Percentiles rank a stretch among this genome's conserved stretches.
Evolutionary conservation across 75 land plant species (phyloP).

Genomic region (Sequoia sempervirens): DNA sequence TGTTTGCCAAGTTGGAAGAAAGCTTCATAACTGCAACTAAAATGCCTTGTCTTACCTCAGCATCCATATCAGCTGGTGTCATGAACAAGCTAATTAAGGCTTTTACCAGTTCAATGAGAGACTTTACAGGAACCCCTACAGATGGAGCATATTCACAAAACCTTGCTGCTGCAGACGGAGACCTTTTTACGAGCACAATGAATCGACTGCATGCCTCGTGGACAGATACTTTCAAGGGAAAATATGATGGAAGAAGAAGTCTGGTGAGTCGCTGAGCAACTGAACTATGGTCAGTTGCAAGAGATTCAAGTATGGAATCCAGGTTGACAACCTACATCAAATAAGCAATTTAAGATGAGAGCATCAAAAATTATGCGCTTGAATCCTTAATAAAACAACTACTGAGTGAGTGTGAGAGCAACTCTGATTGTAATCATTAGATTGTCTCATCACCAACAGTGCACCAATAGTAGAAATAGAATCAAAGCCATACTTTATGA

Average conservation of each 20-base stretch:
- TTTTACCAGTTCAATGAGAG: slow-evolving; percentile 64
- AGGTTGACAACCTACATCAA: slow-evolving; percentile 51
- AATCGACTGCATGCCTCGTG: slow-evolving; percentile 72
- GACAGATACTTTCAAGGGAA: slow-evolving; percentile 48
- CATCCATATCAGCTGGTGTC: slow-evolving; percentile 23
- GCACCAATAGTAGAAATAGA: background rate
- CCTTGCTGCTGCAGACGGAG: slow-evolving; percentile 67
- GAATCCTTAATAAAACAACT: background rate
- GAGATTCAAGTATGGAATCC: slow-evolving; percentile 49
- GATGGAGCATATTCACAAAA: slow-evolving; percentile 71
- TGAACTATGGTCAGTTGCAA: slow-evolving; percentile 58
- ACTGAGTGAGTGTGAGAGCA: background rate
- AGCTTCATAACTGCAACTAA: slow-evolving; percentile 40
- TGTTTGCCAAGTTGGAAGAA: slow-evolving; percentile 29
- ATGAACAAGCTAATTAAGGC: slow-evolving; percentile 24
- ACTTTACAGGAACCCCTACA: slow-evolving; percentile 61
- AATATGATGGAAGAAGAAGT: slow-evolving; percentile 79
- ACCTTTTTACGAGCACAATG: slow-evolving; percentile 62
- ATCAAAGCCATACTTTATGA: slow-evolving; percentile 48
- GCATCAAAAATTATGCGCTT: slow-evolving; percentile 5
- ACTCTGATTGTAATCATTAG: background rate
- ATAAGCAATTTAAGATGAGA: slow-evolving; percentile 3
- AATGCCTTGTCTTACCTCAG: slow-evolving; percentile 51
- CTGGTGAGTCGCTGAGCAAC: slow-evolving; percentile 65
- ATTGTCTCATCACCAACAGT: background rate